phyloP scores from a whole-genome alignment of 1,139 yeast genomes.

The Geotrichum citri-aurantii region DNA sequence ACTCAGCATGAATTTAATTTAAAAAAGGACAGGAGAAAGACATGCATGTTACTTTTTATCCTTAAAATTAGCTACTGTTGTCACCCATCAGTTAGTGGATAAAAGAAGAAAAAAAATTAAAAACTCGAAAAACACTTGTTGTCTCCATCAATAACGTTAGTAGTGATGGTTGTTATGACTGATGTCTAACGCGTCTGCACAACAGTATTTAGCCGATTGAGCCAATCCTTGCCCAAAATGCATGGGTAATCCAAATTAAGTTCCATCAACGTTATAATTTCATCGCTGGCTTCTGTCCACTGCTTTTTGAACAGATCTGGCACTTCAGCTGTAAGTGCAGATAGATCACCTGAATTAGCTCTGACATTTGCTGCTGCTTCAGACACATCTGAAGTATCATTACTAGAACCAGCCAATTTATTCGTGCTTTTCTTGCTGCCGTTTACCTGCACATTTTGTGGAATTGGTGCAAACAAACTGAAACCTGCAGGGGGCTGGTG shows the following conservation, averaged over 20 bases:
- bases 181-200: not conserved
- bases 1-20: too few relatives aligned
- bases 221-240: slow-evolving; percentile 7
- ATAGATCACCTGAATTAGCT: not conserved
- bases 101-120: not conserved
- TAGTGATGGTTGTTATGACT: not conserved
- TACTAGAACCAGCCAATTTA: not conserved
- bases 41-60: too few relatives aligned
- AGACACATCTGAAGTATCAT: not conserved
- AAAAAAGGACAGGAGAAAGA: too few relatives aligned
- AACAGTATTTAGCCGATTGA: not conserved
- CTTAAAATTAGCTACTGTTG: too few relatives aligned
- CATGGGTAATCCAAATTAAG: not conserved
- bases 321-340: not conserved
- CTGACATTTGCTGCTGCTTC: not conserved
- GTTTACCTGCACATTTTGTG: not conserved
- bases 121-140: not conserved
- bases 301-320: not conserved
- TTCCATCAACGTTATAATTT: slow-evolving; percentile 6
- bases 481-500: not conserved
- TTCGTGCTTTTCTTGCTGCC: not conserved
- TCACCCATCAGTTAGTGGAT: too few relatives aligned
- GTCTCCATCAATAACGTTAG: not conserved
- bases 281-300: slow-evolving; percentile 7
- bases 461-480: not conserved